Percentiles rank a stretch among this genome's conserved stretches.
Conservation (phyloP, 2,329 filamentous ascomycete species). For the Pseudocercospora cruenta region DNA sequence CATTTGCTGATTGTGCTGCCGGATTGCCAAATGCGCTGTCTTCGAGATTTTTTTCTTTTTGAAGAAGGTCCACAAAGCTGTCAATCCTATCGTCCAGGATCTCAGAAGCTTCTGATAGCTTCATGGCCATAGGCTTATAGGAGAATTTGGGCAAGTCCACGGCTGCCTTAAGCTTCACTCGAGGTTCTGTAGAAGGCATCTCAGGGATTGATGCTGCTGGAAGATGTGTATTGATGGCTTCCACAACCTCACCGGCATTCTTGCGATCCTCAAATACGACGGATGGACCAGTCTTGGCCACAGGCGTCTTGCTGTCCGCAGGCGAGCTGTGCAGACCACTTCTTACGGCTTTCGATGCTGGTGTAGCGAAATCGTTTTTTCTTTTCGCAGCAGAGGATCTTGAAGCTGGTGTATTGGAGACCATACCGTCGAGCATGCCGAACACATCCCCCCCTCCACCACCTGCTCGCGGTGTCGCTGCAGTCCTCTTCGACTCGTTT, state of each 20-base stretch:
- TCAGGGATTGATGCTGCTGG: slow-evolving; percentile 56
- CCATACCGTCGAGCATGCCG: slow-evolving; percentile 59
- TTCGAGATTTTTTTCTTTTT: slow-evolving; percentile 74
- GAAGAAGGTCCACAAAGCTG: slow-evolving; percentile 75
- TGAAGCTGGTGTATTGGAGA: slow-evolving; percentile 48
- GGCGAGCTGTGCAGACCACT: slow-evolving; percentile 52
- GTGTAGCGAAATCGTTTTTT: slow-evolving; percentile 54
- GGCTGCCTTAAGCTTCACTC: slow-evolving; percentile 81
- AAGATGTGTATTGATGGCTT: slow-evolving; percentile 77
- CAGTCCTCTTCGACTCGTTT: slow-evolving; percentile 62
- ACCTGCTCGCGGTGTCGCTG: slow-evolving; percentile 61
- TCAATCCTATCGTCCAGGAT: slow-evolving; percentile 95
- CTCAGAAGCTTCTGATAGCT: slow-evolving; percentile 87
- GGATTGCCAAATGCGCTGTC: slow-evolving; percentile 85
- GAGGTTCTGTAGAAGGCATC: slow-evolving; percentile 68
- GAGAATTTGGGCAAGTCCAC: slow-evolving; percentile 88
- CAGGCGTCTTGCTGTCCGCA: slow-evolving; percentile 43
- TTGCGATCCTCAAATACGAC: slow-evolving; percentile 69
- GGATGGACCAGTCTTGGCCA: slow-evolving; percentile 40
- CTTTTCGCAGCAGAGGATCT: slow-evolving; percentile 53
- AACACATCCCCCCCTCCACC: slow-evolving; percentile 70
- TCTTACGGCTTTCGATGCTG: slow-evolving; percentile 50
- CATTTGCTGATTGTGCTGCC: slow-evolving; percentile 78
- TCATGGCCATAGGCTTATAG: slow-evolving; percentile 95
- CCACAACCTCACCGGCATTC: slow-evolving; percentile 79